Percentiles rank a stretch among this genome's conserved stretches.
phyloP scores from a whole-genome alignment of 306 rosid species.

The Cucurbita argyrosperma region DNA sequence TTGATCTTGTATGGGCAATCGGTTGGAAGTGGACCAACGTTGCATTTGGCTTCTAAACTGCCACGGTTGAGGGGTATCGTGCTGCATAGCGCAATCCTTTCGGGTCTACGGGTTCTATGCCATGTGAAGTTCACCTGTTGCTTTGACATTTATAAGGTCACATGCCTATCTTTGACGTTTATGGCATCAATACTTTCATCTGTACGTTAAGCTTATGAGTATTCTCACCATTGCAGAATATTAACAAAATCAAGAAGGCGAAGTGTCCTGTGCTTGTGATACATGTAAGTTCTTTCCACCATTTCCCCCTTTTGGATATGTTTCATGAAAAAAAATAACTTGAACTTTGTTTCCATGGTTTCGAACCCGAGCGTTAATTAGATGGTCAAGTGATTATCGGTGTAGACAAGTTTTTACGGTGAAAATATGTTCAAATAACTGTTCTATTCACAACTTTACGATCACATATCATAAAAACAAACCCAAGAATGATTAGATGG shows the following conservation, averaged over 20 bases:
- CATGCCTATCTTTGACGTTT: neutral
- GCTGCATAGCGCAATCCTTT: conserved; percentile 90
- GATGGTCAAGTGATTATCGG: neutral
- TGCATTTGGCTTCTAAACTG: conserved; percentile 88
- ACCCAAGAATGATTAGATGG: neutral
- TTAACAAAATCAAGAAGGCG: conserved; percentile 85
- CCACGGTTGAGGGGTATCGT: conserved; percentile 90
- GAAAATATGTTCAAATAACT: neutral
- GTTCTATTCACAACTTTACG: neutral
- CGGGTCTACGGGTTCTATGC: conserved; percentile 88
- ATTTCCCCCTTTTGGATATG: neutral
- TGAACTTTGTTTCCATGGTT: neutral
- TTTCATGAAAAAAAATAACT: neutral
- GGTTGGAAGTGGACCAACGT: conserved; percentile 94
- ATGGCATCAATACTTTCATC: neutral
- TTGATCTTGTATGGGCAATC: conserved; percentile 91
- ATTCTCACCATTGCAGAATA: conserved; percentile 47
- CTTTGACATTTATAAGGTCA: conserved; percentile 91
- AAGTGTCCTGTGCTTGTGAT: conserved; percentile 95
- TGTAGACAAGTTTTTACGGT: neutral
- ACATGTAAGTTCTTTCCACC: conserved; percentile 58
- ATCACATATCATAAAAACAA: neutral
- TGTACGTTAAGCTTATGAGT: neutral
- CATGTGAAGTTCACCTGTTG: conserved; percentile 78
- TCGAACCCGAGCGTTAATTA: neutral